Base-by-base conservation (phyloP, 495 filamentous ascomycete species). In the Astrothelium subdiscretum region DNA sequence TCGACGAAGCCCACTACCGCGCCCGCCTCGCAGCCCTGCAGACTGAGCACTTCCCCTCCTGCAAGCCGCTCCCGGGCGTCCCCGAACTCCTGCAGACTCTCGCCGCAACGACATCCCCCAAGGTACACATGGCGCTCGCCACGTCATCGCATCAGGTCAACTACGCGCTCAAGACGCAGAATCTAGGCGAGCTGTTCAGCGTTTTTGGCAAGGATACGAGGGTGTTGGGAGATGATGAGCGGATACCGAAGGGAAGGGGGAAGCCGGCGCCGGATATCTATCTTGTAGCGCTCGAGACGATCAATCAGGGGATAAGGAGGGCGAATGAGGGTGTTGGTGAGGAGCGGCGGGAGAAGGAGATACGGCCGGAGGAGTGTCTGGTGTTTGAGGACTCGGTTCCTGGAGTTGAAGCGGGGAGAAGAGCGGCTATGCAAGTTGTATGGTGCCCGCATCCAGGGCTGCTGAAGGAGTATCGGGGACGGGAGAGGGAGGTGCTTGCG, bases 191-290 rank as follows among this genome's bases (percentile, higher is more conserved):
- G 31, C 69, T 97, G 3, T 96, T 99, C 75, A 69, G 74, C 22
- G 77, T 82, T 2, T 97, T 99, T 72, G 78, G 85, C 15, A 69
- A 75, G 0, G 72, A 82, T 8, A 83, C 87, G 62, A 81, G 83
- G 44, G 86, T 99, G 0, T 74, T 92, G 2, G 94, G 94, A 5
- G 95, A 99, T 71, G 95, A 99, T 70, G 72, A 78, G 2, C 81
- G 95, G 31, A 91, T 98, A 63, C 78, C 83, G 1, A 73, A 79
- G 27, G 94, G 94, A 0, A 76, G 89, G 12, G 95, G 94, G 15
- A 99, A 99, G 73, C 94, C 94, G 0, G 79, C 91, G 3, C 94
- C 94, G 8, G 95, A 99, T 73, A 99, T 99, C 68, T 99, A 94
- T 70, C 75, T 95, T 15, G 73, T 97, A 0, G 95, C 95, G 0